These are phyloP conservation scores for Leccinum variabile DNA, from an alignment of 1,284 basidiomycete genomes.

Conservation along the genomic window DNA sequence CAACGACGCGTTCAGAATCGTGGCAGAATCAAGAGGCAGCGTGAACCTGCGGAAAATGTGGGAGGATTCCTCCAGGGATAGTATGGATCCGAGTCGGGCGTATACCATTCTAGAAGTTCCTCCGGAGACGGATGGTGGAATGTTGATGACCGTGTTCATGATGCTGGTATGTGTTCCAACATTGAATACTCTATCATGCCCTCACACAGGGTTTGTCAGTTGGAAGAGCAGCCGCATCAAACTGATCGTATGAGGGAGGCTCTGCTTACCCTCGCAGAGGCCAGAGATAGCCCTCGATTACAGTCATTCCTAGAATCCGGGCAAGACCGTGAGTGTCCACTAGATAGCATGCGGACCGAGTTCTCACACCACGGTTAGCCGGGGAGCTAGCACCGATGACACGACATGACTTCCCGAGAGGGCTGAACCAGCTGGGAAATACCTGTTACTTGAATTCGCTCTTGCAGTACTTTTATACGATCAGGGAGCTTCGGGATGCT, in stretches of 20 bases:
- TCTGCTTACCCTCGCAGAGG: slow-evolving; percentile 66
- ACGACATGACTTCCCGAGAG: slow-evolving; percentile 73
- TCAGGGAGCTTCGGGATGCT: slow-evolving; percentile 80
- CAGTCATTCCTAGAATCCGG: slow-evolving; percentile 66
- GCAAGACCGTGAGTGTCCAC: slow-evolving; percentile 60
- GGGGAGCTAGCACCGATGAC: slow-evolving; percentile 56
- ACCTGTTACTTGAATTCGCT: slow-evolving; percentile 88
- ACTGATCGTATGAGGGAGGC: slow-evolving; percentile 66
- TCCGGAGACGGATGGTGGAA: slow-evolving; percentile 68
- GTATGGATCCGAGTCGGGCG: slow-evolving; percentile 72
- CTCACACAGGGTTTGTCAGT: slow-evolving; percentile 40
- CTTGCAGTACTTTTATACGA: slow-evolving; percentile 89
- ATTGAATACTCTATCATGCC: slow-evolving; percentile 3
- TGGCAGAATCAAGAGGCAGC: slow-evolving; percentile 62
- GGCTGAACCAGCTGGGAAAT: slow-evolving; percentile 90
- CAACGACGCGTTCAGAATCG: slow-evolving; percentile 62
- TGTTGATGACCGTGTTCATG: slow-evolving; percentile 71
- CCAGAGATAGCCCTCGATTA: slow-evolving; percentile 71
- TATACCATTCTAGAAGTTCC: slow-evolving; percentile 74
- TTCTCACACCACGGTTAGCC: slow-evolving; percentile 43
- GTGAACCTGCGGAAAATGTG: slow-evolving; percentile 47
- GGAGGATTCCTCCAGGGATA: slow-evolving; percentile 53
- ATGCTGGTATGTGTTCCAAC: slow-evolving; percentile 59
- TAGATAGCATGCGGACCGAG: not conserved
- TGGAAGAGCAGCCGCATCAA: slow-evolving; percentile 68